A percentile compares a stretch with the other conserved stretches of the same genome.
These are phyloP conservation scores for Raphanus sativus DNA, from an alignment of 345 rosid genomes.

Conservation along the genomic window DNA sequence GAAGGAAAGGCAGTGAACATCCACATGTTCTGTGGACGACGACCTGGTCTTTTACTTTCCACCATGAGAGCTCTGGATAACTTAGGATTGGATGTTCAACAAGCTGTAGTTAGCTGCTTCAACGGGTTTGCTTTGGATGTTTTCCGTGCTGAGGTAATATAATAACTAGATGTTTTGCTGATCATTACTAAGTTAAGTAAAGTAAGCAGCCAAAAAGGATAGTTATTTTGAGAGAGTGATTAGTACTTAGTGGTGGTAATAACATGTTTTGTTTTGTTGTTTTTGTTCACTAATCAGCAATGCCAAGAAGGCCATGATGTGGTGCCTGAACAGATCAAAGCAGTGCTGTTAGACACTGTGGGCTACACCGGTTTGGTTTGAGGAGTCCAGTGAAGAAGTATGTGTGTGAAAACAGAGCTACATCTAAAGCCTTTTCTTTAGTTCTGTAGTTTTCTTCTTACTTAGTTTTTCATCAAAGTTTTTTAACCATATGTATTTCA, in stretches of 20 bases:
- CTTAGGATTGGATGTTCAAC: constrained; percentile 92
- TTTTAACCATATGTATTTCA: too few relatives aligned
- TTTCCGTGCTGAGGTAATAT: constrained; percentile 98
- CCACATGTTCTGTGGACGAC: constrained; percentile 90
- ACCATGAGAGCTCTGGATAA: constrained; percentile 91
- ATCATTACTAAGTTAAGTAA: too few relatives aligned
- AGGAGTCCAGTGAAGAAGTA: not conserved
- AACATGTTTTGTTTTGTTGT: constrained; percentile 16
- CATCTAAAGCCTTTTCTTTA: not conserved
- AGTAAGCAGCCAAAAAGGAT: too few relatives aligned
- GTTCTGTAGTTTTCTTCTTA: not conserved
- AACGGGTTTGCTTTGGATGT: constrained; percentile 92
- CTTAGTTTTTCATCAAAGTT: too few relatives aligned
- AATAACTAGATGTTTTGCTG: too few relatives aligned
- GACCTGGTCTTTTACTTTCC: constrained; percentile 84
- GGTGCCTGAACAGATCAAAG: constrained; percentile 83
- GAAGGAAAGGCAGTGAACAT: constrained; percentile 96
- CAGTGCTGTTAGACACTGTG: constrained; percentile 78
- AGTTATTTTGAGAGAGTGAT: too few relatives aligned
- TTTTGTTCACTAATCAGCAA: constrained; percentile 54
- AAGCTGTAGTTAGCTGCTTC: constrained; percentile 94
- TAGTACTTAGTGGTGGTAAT: too few relatives aligned
- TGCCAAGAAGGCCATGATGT: constrained; percentile 75
- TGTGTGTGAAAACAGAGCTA: not conserved
- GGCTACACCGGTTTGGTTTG: constrained; percentile 53